phyloP scores from a whole-genome alignment of 768 basidiomycete genomes.

The Phlegmacium glaucopus region DNA sequence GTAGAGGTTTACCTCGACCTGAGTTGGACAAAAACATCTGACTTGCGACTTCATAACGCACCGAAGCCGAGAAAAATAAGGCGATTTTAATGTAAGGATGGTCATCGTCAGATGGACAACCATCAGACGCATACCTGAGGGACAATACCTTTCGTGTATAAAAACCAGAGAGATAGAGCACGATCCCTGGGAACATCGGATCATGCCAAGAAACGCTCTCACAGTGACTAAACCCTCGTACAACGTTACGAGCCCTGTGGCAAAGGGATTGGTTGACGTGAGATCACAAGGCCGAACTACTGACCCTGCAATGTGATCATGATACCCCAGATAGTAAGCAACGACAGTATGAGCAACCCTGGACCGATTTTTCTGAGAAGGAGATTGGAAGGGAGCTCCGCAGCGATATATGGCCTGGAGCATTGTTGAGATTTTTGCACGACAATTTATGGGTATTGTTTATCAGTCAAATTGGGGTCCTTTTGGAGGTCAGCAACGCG shows the following conservation, averaged over 20 bases:
- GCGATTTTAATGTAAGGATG: slow-evolving; percentile 28
- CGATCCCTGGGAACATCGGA: slow-evolving; percentile 36
- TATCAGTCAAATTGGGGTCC: slow-evolving; percentile 35
- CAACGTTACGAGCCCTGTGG: slow-evolving; percentile 39
- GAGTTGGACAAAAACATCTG: too few species aligned
- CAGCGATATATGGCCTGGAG: slow-evolving; percentile 37
- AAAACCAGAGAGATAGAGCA: slow-evolving; percentile 38
- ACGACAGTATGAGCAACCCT: slow-evolving; percentile 41
- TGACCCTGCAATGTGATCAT: slow-evolving; percentile 37
- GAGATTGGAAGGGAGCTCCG: slow-evolving; percentile 49
- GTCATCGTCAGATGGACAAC: background rate
- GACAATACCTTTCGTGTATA: slow-evolving; percentile 26
- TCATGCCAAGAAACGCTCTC: slow-evolving; percentile 54
- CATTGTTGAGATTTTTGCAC: background rate
- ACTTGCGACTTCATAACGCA: slow-evolving; percentile 5
- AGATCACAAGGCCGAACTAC: background rate
- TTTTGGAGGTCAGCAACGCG: slow-evolving; percentile 47
- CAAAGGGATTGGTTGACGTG: background rate
- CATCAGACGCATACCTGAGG: background rate
- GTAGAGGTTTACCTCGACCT: too few species aligned
- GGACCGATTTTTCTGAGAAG: slow-evolving; percentile 43
- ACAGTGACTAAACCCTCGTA: slow-evolving; percentile 47
- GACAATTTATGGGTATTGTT: slow-evolving; percentile 22
- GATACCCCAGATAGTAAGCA: slow-evolving; percentile 50
- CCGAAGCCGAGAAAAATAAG: slow-evolving; percentile 35